Conservation (phyloP, 2,329 filamentous ascomycete genomes). For the Cercospora berteroae region DNA sequence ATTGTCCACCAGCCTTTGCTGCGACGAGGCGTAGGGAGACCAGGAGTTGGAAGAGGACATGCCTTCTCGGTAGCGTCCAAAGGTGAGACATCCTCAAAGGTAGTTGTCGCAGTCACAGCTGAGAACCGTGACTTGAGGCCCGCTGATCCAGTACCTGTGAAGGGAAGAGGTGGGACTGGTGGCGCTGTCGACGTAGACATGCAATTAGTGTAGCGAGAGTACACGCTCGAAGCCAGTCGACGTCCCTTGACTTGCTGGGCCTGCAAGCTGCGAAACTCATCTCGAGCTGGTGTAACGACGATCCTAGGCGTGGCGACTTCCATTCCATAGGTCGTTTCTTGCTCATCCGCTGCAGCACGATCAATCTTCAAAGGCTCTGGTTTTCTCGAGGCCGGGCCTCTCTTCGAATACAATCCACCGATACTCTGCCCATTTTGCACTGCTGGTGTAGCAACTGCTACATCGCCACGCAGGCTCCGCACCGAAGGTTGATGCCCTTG, state of each 20-base stretch:
- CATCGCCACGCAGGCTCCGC: constrained; percentile 6
- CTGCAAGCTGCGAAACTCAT: constrained; percentile 56
- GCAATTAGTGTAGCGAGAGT: constrained; percentile 54
- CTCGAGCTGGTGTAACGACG: constrained; percentile 53
- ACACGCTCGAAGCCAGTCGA: constrained; percentile 58
- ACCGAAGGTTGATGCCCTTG: constrained; percentile 6
- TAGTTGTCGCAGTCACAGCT: constrained; percentile 39
- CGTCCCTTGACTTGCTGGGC: constrained; percentile 35
- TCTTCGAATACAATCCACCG: background rate
- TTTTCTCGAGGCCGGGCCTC: background rate
- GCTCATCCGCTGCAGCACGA: constrained; percentile 30
- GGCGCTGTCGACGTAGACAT: constrained; percentile 45
- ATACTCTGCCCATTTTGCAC: background rate
- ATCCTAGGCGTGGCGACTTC: constrained; percentile 48
- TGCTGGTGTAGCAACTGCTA: background rate
- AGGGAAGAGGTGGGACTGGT: constrained; percentile 61
- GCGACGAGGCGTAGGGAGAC: constrained; percentile 54
- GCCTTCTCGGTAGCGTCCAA: background rate
- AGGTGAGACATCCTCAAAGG: constrained; percentile 39
- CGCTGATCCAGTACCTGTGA: constrained; percentile 7
- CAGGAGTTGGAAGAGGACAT: constrained; percentile 10
- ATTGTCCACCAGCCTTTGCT: constrained; percentile 77
- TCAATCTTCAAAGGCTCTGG: constrained; percentile 33
- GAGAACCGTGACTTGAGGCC: constrained; percentile 16
- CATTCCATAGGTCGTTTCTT: constrained; percentile 1